A percentile compares a stretch with the other conserved stretches of the same genome.
Conservation (phyloP, 208 protist genomes). For the Leptomonas pyrrhocoris region DNA sequence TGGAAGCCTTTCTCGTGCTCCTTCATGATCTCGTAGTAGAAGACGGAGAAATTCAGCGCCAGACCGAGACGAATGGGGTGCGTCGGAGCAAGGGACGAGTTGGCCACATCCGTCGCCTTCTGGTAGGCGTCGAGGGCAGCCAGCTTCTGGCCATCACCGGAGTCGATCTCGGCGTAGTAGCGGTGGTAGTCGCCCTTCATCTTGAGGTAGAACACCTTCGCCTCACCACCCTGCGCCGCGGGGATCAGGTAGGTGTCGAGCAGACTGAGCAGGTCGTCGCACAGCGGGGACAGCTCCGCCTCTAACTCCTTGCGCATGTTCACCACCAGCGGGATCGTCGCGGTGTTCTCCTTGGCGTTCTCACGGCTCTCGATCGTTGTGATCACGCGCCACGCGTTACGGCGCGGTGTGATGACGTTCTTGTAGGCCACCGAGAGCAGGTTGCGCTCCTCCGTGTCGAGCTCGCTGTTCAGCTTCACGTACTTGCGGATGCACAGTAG, state of each 20-base stretch:
- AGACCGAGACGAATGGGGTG: constrained; percentile 99
- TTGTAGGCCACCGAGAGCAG: constrained; percentile 99
- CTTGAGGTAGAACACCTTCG: constrained; percentile 96
- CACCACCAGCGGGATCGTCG: constrained; percentile 91
- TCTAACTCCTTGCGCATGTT: constrained; percentile 97
- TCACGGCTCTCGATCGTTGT: constrained; percentile 98
- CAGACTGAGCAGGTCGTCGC: constrained; percentile 96
- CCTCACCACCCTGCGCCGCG: constrained; percentile 83
- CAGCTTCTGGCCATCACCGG: constrained; percentile 83
- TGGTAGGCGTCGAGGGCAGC: constrained; percentile 90
- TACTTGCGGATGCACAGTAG: constrained; percentile 98
- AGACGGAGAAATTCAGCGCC: constrained; percentile 99
- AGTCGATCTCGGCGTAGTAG: constrained; percentile 98
- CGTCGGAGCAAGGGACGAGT: constrained; percentile 91
- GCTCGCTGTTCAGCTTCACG: constrained; percentile 95
- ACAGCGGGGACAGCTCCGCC: constrained; percentile 97
- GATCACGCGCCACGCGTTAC: constrained; percentile 99
- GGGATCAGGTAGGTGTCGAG: constrained; percentile 98
- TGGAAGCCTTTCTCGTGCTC: constrained; percentile 94
- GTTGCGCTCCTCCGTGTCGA: constrained; percentile 99
- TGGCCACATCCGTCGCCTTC: constrained; percentile 88
- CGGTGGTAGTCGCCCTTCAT: constrained; percentile 97
- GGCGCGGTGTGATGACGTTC: constrained; percentile 98
- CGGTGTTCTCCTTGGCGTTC: constrained; percentile 86
- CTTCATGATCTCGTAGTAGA: constrained; percentile 99